Percentiles rank a stretch among this genome's conserved stretches.
phyloP scores from a whole-genome alignment of 495 filamentous ascomycete genomes.

The Lasiosphaeriaceae sp. region DNA sequence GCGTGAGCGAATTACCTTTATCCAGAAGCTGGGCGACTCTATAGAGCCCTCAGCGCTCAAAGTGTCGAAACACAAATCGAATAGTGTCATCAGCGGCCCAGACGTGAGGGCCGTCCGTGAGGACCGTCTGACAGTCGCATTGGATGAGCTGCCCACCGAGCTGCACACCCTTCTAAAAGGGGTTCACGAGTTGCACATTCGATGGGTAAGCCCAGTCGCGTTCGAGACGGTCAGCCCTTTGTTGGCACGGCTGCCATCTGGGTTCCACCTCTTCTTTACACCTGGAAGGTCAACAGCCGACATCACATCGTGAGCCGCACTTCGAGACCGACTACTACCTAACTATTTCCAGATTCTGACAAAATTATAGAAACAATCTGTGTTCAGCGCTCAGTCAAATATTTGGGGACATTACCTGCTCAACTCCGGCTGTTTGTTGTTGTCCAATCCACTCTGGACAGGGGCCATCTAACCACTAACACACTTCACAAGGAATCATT shows the following conservation, averaged over 20 bases:
- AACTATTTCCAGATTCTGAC: neutral
- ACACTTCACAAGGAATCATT: constrained; percentile 57
- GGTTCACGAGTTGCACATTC: constrained; percentile 71
- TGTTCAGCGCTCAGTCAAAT: constrained; percentile 59
- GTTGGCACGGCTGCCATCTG: constrained; percentile 67
- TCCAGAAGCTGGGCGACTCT: constrained; percentile 58
- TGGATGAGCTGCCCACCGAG: constrained; percentile 70
- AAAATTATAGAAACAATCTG: constrained; percentile 46
- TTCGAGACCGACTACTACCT: neutral
- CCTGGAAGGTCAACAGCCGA: constrained; percentile 43
- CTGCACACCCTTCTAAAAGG: constrained; percentile 59
- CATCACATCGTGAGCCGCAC: constrained; percentile 28
- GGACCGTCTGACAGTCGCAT: constrained; percentile 69
- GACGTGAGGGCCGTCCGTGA: constrained; percentile 68
- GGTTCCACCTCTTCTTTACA: constrained; percentile 79
- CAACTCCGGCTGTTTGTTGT: constrained; percentile 41
- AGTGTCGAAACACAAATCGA: no score
- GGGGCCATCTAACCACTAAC: constrained; percentile 1
- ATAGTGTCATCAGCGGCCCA: constrained; percentile 47
- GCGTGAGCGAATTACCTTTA: constrained; percentile 81
- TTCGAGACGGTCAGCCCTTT: constrained; percentile 66
- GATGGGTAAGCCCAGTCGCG: constrained; percentile 61
- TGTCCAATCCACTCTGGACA: neutral
- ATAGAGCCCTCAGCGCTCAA: constrained; percentile 58
- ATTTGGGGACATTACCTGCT: constrained; percentile 60